Evolutionary conservation across 2,329 filamentous ascomycete genomes (phyloP).

Genomic region (Penicillium frequentans): DNA sequence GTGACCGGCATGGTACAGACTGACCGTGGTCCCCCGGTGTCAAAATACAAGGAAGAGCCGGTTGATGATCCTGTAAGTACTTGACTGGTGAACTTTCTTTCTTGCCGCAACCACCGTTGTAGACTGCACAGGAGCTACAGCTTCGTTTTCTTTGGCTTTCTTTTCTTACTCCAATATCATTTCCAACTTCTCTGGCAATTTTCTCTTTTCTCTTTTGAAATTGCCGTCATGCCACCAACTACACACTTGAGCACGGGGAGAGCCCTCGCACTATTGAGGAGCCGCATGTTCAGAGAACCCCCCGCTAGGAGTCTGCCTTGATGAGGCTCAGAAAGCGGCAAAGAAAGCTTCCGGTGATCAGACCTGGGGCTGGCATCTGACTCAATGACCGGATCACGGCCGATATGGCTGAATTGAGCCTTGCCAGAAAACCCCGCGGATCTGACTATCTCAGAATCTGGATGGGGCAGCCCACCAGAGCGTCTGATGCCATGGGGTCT

Average conservation of each 20-base stretch:
- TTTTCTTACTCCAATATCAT: constrained; percentile 24
- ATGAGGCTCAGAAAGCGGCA: background rate
- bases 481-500: background rate
- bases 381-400: background rate
- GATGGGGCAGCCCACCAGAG: background rate
- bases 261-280: background rate
- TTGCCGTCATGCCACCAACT: background rate
- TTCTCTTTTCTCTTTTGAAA: background rate
- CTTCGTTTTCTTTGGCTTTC: constrained; percentile 1
- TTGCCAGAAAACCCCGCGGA: background rate
- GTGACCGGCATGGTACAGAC: constrained; percentile 47
- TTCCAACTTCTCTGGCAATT: constrained; percentile 19
- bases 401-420: background rate
- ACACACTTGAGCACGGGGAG: background rate
- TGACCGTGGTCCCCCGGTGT: constrained; percentile 38
- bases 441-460: background rate
- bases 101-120: background rate
- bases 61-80: constrained; percentile 49
- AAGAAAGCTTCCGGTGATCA: background rate
- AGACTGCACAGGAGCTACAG: background rate
- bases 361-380: background rate
- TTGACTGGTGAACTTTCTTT: constrained; percentile 16
- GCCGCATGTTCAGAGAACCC: background rate
- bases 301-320: background rate
- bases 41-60: constrained; percentile 52